These are phyloP conservation scores for Paraconiothyrium brasiliense DNA, from an alignment of 2,329 filamentous ascomycete species.

Conservation along the genomic window DNA sequence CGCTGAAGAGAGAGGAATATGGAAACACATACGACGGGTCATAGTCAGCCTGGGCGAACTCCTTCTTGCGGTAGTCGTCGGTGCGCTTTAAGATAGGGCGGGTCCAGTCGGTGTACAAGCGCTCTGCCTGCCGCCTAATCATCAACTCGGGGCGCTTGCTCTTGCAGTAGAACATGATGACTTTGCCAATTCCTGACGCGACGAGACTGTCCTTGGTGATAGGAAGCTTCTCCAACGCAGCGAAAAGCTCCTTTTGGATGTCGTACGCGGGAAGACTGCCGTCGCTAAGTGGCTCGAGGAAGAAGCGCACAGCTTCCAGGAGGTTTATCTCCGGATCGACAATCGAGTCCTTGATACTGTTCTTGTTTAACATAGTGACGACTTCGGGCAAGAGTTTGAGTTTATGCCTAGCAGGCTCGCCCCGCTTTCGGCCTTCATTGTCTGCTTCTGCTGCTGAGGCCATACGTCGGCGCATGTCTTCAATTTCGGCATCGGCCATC, in stretches of 20 bases:
- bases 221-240: constrained; percentile 78
- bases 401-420: constrained; percentile 88
- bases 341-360: constrained; percentile 82
- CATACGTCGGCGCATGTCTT: constrained; percentile 87
- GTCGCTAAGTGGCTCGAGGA: constrained; percentile 93
- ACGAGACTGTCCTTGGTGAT: constrained; percentile 91
- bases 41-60: constrained; percentile 66
- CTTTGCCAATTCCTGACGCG: constrained; percentile 93
- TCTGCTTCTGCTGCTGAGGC: constrained; percentile 88
- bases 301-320: constrained; percentile 93
- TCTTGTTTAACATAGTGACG: constrained; percentile 85
- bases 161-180: constrained; percentile 96
- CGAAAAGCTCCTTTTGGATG: constrained; percentile 94
- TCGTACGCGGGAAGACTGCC: constrained; percentile 95
- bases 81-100: constrained; percentile 91
- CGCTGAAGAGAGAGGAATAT: constrained; percentile 1
- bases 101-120: constrained; percentile 94
- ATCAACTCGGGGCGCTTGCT: constrained; percentile 86
- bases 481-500: constrained; percentile 89
- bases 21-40: constrained; percentile 61
- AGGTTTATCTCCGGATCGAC: constrained; percentile 96
- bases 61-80: constrained; percentile 94
- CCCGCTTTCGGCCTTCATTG: constrained; percentile 79
- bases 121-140: constrained; percentile 94
- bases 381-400: constrained; percentile 93